Base-by-base conservation (phyloP, 2,329 filamentous ascomycete species). In the Verticillium alfalfae region DNA sequence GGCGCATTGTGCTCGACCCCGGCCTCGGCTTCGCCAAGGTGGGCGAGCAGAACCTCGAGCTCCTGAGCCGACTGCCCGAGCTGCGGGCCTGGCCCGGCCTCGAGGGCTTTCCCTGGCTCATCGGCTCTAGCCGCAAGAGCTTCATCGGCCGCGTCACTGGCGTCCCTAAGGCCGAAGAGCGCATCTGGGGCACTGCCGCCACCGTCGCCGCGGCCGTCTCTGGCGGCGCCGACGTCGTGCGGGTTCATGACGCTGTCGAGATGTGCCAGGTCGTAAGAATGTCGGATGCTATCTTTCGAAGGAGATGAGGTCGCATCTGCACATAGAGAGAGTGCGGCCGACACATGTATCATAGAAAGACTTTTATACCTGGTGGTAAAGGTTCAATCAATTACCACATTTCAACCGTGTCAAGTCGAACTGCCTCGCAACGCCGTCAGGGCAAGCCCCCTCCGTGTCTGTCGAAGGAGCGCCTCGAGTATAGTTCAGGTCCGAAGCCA, bases 21-120 rank as follows among this genome's bases (percentile, higher is more conserved):
- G 95, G 95, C 0, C 85, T 99, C 37, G 95, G 95, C 0, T 99
- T 99, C 72, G 93, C 95, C 61, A 99, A 99, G 79, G 88, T 86
- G 0, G 81, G 83, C 60, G 80, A 83, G 49, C 92, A 97, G 73
- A 97, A 97, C 73, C 78, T 97, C 2, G 87, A 92, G 67, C 78
- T 99, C 2, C 78, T 99, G 38, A 81, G 90, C 9, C 77, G 85
- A 1, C 75, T 96, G 37, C 80, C 81, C 9, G 84, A 87, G 66
- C 77, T 96, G 65, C 81, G 88, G 34, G 76, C 78, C 54, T 88
- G 85, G 81, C 84, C 85, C 15, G 87, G 86, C 0, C 74, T 95
- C 31, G 76, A 82, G 61, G 88, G 86, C 0, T 78, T 96, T 18
- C 93, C 95, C 0, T 98, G 94, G 94, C 80, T 98, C 26, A 81